These are phyloP conservation scores for Ceratopteris richardii DNA, from an alignment of 75 land plant genomes.

Conservation along the genomic window DNA sequence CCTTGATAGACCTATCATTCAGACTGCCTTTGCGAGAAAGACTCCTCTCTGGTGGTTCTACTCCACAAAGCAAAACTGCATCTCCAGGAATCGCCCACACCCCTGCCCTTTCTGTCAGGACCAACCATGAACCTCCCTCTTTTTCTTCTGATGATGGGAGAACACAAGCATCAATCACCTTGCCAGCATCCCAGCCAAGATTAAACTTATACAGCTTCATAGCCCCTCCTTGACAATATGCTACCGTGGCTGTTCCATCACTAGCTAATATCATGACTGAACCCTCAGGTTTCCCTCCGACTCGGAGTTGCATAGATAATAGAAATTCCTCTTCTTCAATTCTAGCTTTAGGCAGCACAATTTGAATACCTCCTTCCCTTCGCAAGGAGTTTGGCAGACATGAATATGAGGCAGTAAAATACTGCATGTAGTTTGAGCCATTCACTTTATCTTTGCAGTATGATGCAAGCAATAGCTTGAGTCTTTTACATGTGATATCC, in stretches of 20 bases:
- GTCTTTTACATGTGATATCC: constrained; percentile 48
- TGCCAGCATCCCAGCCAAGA: constrained; percentile 89
- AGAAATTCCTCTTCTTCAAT: constrained; percentile 69
- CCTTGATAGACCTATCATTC: constrained; percentile 45
- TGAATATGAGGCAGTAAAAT: constrained; percentile 52
- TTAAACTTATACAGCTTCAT: constrained; percentile 82
- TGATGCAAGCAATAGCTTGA: constrained; percentile 73
- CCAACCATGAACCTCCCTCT: constrained; percentile 90
- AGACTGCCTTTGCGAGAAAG: constrained; percentile 58
- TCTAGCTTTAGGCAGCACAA: constrained; percentile 80
- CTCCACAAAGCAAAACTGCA: constrained; percentile 68
- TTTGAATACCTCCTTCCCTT: constrained; percentile 33
- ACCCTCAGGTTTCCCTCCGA: constrained; percentile 92
- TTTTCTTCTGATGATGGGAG: constrained; percentile 56
- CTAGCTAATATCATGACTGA: constrained; percentile 72
- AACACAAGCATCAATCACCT: constrained; percentile 84
- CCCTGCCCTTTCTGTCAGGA: constrained; percentile 90
- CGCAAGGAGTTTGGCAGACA: constrained; percentile 30
- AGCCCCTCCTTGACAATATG: constrained; percentile 45
- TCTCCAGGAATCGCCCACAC: constrained; percentile 93
- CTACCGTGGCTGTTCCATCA: constrained; percentile 94
- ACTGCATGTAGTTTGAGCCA: constrained; percentile 78
- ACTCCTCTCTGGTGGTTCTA: constrained; percentile 73
- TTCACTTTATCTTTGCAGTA: constrained; percentile 55
- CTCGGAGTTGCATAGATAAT: constrained; percentile 71